A percentile compares a stretch with the other conserved stretches of the same genome.
These are phyloP conservation scores for Salix viminalis DNA, from an alignment of 345 rosid genomes.

Conservation along the genomic window DNA sequence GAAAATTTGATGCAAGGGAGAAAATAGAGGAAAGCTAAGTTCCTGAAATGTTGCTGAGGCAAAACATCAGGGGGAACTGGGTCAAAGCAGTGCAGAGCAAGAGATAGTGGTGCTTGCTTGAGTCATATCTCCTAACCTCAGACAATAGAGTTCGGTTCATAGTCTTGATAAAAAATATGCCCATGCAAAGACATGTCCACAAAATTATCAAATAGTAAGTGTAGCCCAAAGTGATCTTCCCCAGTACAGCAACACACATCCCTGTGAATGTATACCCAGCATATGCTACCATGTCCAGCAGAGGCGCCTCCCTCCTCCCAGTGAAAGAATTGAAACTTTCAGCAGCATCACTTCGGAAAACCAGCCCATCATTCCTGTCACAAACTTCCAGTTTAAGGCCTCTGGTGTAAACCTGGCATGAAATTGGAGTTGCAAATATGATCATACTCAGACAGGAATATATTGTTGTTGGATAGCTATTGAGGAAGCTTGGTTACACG, in stretches of 20 bases:
- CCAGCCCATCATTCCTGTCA: constrained; percentile 47
- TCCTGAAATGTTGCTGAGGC: constrained; percentile 30
- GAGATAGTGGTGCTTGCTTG: constrained; percentile 32
- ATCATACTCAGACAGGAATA: background rate
- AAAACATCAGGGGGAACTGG: constrained; percentile 32
- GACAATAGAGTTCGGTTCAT: constrained; percentile 39
- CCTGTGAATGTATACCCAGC: constrained; percentile 23
- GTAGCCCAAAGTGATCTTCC: constrained; percentile 35
- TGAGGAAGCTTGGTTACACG: background rate
- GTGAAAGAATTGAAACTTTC: no score
- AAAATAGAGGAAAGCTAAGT: constrained; percentile 9
- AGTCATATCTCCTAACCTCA: constrained; percentile 24
- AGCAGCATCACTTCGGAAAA: no score
- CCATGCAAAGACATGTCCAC: constrained; percentile 50
- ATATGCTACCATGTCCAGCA: no score
- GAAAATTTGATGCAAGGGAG: background rate
- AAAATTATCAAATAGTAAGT: constrained; percentile 37
- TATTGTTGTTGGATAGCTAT: background rate
- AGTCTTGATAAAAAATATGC: constrained; percentile 54
- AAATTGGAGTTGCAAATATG: background rate
- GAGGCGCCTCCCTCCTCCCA: no score
- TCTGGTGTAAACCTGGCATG: constrained; percentile 42
- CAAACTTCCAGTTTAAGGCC: constrained; percentile 52
- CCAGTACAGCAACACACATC: constrained; percentile 41
- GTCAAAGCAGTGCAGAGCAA: constrained; percentile 30